Percentiles rank a stretch among this genome's conserved stretches.
phyloP scores from a whole-genome alignment of 2,329 filamentous ascomycete genomes.

The Aspergillus calidoustus region DNA sequence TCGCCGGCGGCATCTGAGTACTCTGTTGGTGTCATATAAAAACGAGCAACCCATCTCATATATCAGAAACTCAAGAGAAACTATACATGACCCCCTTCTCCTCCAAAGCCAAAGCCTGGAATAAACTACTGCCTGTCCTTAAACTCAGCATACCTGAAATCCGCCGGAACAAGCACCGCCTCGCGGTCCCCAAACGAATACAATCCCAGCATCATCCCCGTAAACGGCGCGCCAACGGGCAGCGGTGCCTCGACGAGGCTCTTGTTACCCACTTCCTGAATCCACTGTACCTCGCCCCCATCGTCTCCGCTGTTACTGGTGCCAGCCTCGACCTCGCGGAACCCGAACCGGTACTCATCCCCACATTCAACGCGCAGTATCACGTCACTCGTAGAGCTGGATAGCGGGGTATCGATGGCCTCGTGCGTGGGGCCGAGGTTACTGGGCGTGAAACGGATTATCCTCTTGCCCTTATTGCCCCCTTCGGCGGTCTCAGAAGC shows the following conservation, averaged over 20 bases:
- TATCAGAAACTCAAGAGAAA: background rate
- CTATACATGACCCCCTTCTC: background rate
- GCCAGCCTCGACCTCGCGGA: conserved; percentile 21
- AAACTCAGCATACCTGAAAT: conserved; percentile 43
- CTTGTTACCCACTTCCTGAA: conserved; percentile 36
- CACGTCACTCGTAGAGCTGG: conserved; percentile 23
- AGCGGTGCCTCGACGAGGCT: conserved; percentile 41
- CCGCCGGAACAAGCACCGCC: conserved; percentile 46
- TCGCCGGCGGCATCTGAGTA: background rate
- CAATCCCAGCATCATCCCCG: conserved; percentile 53
- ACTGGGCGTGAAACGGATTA: conserved; percentile 31
- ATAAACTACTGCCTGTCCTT: background rate
- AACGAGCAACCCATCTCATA: background rate
- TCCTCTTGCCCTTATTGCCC: conserved; percentile 20
- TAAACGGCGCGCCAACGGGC: conserved; percentile 48
- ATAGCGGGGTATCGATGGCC: background rate
- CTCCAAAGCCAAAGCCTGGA: background rate
- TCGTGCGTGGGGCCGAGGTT: background rate
- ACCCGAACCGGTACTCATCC: conserved; percentile 36
- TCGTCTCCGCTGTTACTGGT: background rate
- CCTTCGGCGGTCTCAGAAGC: conserved; percentile 14
- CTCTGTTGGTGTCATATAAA: background rate
- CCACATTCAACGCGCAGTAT: conserved; percentile 38
- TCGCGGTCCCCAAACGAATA: conserved; percentile 51
- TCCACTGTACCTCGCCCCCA: conserved; percentile 25